Evolutionary conservation across 2,329 filamentous ascomycete genomes (phyloP).

Genomic region (Colletotrichum chlorophyti): DNA sequence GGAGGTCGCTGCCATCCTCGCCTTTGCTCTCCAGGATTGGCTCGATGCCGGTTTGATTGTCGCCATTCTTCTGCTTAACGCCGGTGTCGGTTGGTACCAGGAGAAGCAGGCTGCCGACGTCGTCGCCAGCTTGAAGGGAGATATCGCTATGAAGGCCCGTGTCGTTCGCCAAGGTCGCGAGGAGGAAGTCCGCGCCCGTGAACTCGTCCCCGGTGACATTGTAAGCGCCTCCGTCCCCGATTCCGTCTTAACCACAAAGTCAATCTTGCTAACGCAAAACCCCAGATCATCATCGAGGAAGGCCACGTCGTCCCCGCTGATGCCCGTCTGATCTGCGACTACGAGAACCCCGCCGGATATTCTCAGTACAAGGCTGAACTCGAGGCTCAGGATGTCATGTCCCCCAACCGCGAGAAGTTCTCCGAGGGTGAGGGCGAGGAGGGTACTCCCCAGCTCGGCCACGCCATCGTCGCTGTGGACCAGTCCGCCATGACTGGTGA

Average conservation of each 20-base stretch:
- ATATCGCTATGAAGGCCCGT: constrained; percentile 77
- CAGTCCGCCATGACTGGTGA: constrained; percentile 84
- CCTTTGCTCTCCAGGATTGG: constrained; percentile 78
- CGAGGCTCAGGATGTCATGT: constrained; percentile 62
- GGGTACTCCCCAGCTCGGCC: constrained; percentile 64
- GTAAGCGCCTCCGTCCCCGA: constrained; percentile 51
- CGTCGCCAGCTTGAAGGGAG: constrained; percentile 76
- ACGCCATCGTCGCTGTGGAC: constrained; percentile 74
- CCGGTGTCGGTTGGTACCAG: constrained; percentile 80
- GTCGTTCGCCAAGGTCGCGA: constrained; percentile 73
- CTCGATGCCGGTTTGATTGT: constrained; percentile 77
- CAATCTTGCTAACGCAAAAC: constrained; percentile 12
- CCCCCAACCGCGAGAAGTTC: constrained; percentile 48
- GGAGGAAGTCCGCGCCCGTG: constrained; percentile 74
- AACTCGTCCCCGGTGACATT: constrained; percentile 79
- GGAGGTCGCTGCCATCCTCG: constrained; percentile 77
- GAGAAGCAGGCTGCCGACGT: constrained; percentile 83
- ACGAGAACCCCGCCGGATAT: constrained; percentile 66
- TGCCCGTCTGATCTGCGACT: constrained; percentile 75
- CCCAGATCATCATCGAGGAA: constrained; percentile 73
- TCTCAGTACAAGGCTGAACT: constrained; percentile 56
- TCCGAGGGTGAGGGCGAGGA: constrained; percentile 60
- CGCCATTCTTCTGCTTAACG: constrained; percentile 78
- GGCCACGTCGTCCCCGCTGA: constrained; percentile 75
- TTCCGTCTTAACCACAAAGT: too few species aligned